A percentile compares a stretch with the other conserved stretches of the same genome.
Conservation (phyloP, 2,329 filamentous ascomycete species). For the Didymella glomerata region DNA sequence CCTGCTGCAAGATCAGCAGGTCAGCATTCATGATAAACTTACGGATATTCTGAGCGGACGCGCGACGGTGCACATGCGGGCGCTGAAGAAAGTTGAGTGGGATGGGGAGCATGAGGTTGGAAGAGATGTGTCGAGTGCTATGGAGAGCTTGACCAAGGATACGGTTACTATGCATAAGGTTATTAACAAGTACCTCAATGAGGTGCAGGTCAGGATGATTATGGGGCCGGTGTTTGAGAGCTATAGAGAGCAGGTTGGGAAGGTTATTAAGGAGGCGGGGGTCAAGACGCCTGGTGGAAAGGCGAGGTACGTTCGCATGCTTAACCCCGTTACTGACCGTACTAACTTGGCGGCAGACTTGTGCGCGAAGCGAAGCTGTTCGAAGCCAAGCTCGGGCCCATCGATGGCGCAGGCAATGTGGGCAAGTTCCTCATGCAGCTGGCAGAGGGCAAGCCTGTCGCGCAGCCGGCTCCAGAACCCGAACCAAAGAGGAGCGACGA, state of each 20-base stretch:
- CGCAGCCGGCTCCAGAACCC: slow-evolving; percentile 21
- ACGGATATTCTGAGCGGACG: slow-evolving; percentile 90
- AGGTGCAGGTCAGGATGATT: slow-evolving; percentile 79
- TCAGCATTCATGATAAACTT: slow-evolving; percentile 89
- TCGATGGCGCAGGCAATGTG: slow-evolving; percentile 80
- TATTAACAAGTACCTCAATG: slow-evolving; percentile 80
- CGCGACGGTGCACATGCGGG: slow-evolving; percentile 75
- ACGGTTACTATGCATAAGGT: slow-evolving; percentile 85
- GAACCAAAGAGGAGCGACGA: slow-evolving; percentile 17
- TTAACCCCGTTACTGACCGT: too few species aligned
- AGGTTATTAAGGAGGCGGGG: slow-evolving; percentile 70
- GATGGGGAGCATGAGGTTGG: slow-evolving; percentile 60
- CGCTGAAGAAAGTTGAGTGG: slow-evolving; percentile 80
- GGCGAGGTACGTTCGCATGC: slow-evolving; percentile 73
- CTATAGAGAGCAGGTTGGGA: slow-evolving; percentile 81
- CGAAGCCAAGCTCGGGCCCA: slow-evolving; percentile 72
- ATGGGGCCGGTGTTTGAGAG: slow-evolving; percentile 85
- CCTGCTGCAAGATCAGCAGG: slow-evolving; percentile 86
- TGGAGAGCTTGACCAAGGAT: slow-evolving; percentile 88
- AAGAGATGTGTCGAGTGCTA: slow-evolving; percentile 69
- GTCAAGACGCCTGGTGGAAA: slow-evolving; percentile 73
- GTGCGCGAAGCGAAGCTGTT: slow-evolving; percentile 79
- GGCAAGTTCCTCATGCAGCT: slow-evolving; percentile 74
- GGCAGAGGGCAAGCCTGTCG: slow-evolving; percentile 64
- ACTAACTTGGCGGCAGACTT: too few species aligned